A percentile compares a stretch with the other conserved stretches of the same genome.
These are phyloP conservation scores for Annona squamosa DNA, from an alignment of 164 flowering plant species.

Conservation along the genomic window DNA sequence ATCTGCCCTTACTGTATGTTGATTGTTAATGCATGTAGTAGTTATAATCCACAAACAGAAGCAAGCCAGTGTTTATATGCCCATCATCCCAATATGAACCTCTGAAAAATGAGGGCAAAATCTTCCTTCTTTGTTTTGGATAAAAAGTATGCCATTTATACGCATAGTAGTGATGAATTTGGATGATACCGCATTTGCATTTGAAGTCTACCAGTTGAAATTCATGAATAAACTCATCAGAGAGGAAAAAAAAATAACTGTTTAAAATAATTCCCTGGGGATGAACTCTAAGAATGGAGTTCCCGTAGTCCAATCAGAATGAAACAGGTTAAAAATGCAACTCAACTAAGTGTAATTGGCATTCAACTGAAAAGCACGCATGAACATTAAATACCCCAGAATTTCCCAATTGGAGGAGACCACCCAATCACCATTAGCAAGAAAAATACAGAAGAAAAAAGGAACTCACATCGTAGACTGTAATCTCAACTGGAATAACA, in stretches of 20 bases:
- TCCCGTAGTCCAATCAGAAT: background rate
- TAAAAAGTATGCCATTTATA: no score
- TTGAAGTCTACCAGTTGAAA: background rate
- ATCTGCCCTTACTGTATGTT: background rate
- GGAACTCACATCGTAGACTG: slow-evolving; percentile 77
- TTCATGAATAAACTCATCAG: background rate
- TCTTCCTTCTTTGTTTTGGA: no score
- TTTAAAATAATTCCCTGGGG: background rate
- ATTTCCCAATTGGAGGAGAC: background rate
- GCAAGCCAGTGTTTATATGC: no score
- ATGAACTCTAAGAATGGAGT: background rate
- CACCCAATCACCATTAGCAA: background rate
- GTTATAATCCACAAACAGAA: no score
- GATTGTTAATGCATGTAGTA: no score
- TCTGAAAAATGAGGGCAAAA: no score
- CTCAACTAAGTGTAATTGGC: background rate
- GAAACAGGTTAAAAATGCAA: background rate
- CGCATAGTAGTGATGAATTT: no score
- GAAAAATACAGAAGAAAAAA: background rate
- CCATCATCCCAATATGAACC: no score
- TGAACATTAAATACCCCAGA: background rate
- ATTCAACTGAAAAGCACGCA: background rate
- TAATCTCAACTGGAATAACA: slow-evolving; percentile 92
- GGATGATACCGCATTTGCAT: background rate
- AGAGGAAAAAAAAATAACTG: background rate